Base-by-base conservation (phyloP, 495 filamentous ascomycete species). In the Pseudevernia furfuracea region DNA sequence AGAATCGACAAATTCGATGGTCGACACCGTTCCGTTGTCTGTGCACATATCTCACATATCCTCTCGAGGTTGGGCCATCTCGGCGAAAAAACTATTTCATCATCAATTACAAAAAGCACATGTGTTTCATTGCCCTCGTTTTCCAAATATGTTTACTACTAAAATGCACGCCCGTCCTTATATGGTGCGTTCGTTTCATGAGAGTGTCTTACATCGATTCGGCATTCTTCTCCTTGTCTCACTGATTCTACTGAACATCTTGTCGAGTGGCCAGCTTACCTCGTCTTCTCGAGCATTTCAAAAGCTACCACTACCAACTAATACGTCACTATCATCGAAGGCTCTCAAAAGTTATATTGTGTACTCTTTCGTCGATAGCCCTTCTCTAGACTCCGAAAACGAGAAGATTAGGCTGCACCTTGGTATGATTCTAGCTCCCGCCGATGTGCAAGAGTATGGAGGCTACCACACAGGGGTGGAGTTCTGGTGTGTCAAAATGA, bases 401-500 rank as follows among this genome's bases (percentile, higher is more conserved):
- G 49, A 53, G 14, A 21, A 28, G 19, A 53, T 53, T 10, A 53
- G 49, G 15, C 25, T 32, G 1, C 49, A 53, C 28, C 49, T 53
- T 19, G 28, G 28, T 19, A 53, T 53, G 49, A 19, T 53, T 19
- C 14, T 53, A 62, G 60, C 15, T 32, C 28, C 60, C 9, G 9
- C 11, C 6, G 25, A 64, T 58, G 53, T 64, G 23, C 41, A 25
- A 23, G 53, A 64, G 41, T 58, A 64, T 10, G 62, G 62, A 37
- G 55, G 52, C 28, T 2, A 19, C 28, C 49, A 46, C 21, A 46
- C 62, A 14, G 39, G 62, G 3, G 46, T n/a, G 11, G 41, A 58
- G 32, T 64, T 58, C 15, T 64, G 53, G 62, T 55, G 43, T 64
- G 52, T 64, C 17, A 56, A 58, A 9, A 57, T 64, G 62, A 49